A percentile compares a stretch with the other conserved stretches of the same genome.
These are phyloP conservation scores for Rhizoctonia solani DNA, from an alignment of 1,284 basidiomycete genomes.

Conservation along the genomic window DNA sequence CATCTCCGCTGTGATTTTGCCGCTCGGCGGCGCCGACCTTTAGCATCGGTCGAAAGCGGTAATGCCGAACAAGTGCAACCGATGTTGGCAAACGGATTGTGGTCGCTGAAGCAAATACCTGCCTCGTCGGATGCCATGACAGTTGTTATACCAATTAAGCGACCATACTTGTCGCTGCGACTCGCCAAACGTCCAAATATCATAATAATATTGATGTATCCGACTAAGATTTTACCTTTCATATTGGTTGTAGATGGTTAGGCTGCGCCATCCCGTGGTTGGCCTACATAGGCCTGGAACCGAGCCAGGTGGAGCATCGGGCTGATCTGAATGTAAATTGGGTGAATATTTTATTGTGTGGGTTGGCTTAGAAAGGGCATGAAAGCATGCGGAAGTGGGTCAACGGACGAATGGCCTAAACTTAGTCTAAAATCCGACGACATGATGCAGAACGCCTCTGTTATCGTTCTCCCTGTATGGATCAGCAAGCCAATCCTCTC, in stretches of 20 bases:
- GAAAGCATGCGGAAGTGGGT: conserved; percentile 21
- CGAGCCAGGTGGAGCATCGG: conserved; percentile 15
- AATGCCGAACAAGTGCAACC: not conserved
- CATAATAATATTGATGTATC: not conserved
- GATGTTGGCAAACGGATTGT: not conserved
- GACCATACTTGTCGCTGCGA: not conserved
- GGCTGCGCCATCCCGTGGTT: conserved; percentile 6
- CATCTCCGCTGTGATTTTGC: not conserved
- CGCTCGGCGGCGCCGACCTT: not conserved
- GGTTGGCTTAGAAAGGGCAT: conserved; percentile 7
- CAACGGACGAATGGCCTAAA: conserved; percentile 22
- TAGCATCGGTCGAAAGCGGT: not conserved
- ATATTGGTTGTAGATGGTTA: not conserved
- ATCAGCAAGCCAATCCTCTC: not conserved
- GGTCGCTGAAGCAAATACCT: not conserved
- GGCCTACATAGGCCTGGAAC: conserved; percentile 21
- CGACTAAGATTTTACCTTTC: not conserved
- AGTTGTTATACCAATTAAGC: too few relatives aligned
- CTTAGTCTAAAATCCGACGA: not conserved
- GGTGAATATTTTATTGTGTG: not conserved
- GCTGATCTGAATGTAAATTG: not conserved
- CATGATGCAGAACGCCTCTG: not conserved
- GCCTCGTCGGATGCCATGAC: not conserved
- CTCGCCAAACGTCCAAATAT: not conserved
- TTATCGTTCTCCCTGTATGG: not conserved